Base-by-base conservation (phyloP, 2,329 filamentous ascomycete genomes). In the Sclerotinia minor region DNA sequence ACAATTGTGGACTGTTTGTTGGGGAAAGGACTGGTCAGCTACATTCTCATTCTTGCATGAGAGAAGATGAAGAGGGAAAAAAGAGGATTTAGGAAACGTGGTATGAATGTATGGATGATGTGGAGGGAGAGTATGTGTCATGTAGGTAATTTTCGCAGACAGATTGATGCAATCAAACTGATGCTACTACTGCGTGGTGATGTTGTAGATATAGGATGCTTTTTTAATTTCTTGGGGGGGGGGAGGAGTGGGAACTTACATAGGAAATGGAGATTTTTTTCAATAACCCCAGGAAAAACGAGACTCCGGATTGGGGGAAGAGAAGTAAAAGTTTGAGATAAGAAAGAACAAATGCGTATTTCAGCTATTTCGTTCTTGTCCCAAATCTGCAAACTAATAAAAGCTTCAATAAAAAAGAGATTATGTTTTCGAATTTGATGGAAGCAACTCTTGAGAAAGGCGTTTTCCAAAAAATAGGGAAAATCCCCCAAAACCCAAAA, bases 21-120 rank as follows among this genome's bases (percentile, higher is more conserved):
- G 59, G 68, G 60, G 60, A 69, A 64, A 67, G 64, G 55, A 63
- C 66, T 67, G 67, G 72, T 75, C 65, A 75, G 74, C 72, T 68
- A 70, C 67, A 65, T 60, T 54, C 65, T 64, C 26, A 67, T 45
- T 35, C 29, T 35, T 35, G 26, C 29, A 61, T 49, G 21, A 24
- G 29, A 9, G 47, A 52, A 55, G 52, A 63, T 61, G 64, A 53
- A 55, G 64, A 55, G 64, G 60, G 59, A 66, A 64, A 64, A 67
- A 29, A 60, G 64, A 64, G 57, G 63, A 69, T 66, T 50, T 35
- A 54, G 41, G 49, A 58, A 35, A 49, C 44, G 44, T 61, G 50
- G 50, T 65, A 65, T 24, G 64, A 65, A 69, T 55, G 58, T 60
- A 65, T 65, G 64, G 53, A 29, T 52, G 63, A 67, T 69, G 60